phyloP scores from a whole-genome alignment of 495 filamentous ascomycete species.

The Annulohypoxylon bovei region DNA sequence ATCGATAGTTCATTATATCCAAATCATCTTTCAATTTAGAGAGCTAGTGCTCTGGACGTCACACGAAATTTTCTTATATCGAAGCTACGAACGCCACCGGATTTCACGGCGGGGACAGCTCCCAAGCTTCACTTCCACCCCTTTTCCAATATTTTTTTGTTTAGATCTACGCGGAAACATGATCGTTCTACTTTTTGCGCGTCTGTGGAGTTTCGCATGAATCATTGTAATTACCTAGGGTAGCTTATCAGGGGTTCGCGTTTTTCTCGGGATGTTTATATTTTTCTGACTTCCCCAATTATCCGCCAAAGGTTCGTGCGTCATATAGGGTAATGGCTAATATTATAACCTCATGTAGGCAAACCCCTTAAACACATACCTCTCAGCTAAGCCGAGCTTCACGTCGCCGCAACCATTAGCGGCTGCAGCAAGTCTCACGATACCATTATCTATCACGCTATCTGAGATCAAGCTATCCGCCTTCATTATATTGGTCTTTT shows the following conservation, averaged over 20 bases:
- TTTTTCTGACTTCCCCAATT: conserved; percentile 24
- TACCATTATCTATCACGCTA: conserved; percentile 93
- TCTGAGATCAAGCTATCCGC: conserved; percentile 97
- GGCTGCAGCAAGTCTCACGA: conserved; percentile 90
- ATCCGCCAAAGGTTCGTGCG: conserved; percentile 28
- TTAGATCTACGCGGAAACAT: conserved; percentile 24
- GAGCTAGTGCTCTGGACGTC: conserved; percentile 26
- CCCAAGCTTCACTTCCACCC: not conserved
- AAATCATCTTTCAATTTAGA: conserved; percentile 2
- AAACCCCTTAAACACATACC: conserved; percentile 95
- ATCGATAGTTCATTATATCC: conserved; percentile 7
- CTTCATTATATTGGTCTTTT: conserved; percentile 97
- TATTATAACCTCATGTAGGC: conserved; percentile 68
- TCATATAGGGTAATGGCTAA: conserved; percentile 55
- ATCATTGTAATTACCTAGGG: conserved; percentile 35
- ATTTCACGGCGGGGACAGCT: not conserved
- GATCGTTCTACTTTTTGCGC: conserved; percentile 13
- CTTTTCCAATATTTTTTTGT: conserved; percentile 18
- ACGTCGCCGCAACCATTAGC: conserved; percentile 93
- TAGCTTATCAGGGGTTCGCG: conserved; percentile 38
- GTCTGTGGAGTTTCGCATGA: conserved; percentile 43
- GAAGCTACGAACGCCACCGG: not conserved
- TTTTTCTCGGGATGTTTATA: conserved; percentile 33
- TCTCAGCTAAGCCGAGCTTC: conserved; percentile 89
- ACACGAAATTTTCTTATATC: conserved; percentile 13